Conservation (phyloP, 2,329 filamentous ascomycete genomes). For the Fusarium humuli region DNA sequence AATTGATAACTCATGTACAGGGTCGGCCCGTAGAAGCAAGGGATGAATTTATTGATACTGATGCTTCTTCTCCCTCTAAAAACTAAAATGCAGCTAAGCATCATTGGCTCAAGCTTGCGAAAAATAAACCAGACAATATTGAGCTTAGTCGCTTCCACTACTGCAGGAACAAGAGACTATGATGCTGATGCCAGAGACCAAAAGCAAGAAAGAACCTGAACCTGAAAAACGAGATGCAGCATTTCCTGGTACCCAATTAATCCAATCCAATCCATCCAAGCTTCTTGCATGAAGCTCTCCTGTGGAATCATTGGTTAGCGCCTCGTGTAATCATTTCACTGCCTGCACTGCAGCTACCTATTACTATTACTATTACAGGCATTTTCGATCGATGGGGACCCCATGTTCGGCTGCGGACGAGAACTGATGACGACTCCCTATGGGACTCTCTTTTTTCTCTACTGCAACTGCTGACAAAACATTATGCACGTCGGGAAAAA, state of each 20-base stretch:
- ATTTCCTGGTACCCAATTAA: slow-evolving; percentile 28
- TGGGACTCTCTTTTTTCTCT: neutral
- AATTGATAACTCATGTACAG: neutral
- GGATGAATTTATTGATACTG: neutral
- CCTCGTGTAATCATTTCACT: slow-evolving; percentile 15
- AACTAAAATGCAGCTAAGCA: slow-evolving; percentile 3
- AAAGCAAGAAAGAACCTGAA: neutral
- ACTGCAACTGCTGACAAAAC: slow-evolving; percentile 29
- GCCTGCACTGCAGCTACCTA: neutral
- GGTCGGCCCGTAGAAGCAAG: neutral
- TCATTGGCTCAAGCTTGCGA: slow-evolving; percentile 8
- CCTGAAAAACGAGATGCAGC: slow-evolving; percentile 19
- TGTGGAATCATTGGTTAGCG: slow-evolving; percentile 32
- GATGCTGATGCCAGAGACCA: too few species aligned
- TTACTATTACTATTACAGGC: neutral
- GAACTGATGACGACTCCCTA: slow-evolving; percentile 32
- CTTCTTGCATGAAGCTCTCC: slow-evolving; percentile 28
- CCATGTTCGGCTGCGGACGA: slow-evolving; percentile 16
- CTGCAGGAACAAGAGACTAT: slow-evolving; percentile 43
- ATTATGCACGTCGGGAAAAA: neutral
- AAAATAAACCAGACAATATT: slow-evolving; percentile 22
- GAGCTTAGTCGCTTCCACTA: slow-evolving; percentile 41
- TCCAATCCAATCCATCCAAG: slow-evolving; percentile 8
- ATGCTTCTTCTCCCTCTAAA: neutral
- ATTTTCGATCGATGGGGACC: slow-evolving; percentile 31